Conservation (phyloP, 2,329 filamentous ascomycete genomes). For the Scytalidium sp. region DNA sequence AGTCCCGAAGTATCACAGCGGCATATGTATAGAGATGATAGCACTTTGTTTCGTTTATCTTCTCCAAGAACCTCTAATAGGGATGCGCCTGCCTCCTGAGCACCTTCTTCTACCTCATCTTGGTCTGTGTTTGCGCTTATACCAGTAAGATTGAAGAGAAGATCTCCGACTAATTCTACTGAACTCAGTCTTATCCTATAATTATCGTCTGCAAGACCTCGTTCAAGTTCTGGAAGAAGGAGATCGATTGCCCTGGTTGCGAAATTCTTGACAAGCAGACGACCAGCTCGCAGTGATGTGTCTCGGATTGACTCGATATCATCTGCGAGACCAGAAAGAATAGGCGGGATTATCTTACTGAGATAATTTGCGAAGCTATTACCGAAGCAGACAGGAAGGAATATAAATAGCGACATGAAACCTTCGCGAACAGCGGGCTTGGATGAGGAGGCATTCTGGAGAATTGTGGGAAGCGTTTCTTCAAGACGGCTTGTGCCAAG, state of each 20-base stretch:
- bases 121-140: slow-evolving; percentile 80
- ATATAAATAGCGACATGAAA: slow-evolving; percentile 99
- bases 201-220: slow-evolving; percentile 94
- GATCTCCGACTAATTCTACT: slow-evolving; percentile 92
- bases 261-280: slow-evolving; percentile 97
- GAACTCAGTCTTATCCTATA: slow-evolving; percentile 98
- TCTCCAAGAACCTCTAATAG: slow-evolving; percentile 91
- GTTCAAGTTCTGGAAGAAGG: slow-evolving; percentile 88
- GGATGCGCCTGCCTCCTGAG: slow-evolving; percentile 86
- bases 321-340: slow-evolving; percentile 89
- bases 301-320: slow-evolving; percentile 96
- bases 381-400: slow-evolving; percentile 96
- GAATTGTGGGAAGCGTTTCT: slow-evolving; percentile 91
- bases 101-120: slow-evolving; percentile 74
- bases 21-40: slow-evolving; percentile 97
- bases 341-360: slow-evolving; percentile 91
- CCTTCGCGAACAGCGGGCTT: slow-evolving; percentile 92
- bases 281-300: slow-evolving; percentile 89
- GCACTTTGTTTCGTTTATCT: slow-evolving; percentile 93
- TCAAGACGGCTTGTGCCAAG: slow-evolving; percentile 89
- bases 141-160: slow-evolving; percentile 96
- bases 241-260: slow-evolving; percentile 92
- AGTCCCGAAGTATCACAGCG: slow-evolving; percentile 93
- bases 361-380: slow-evolving; percentile 98
- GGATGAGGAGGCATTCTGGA: slow-evolving; percentile 91